These are phyloP conservation scores for Xylaria venustula DNA, from an alignment of 495 filamentous ascomycete species.

Conservation along the genomic window DNA sequence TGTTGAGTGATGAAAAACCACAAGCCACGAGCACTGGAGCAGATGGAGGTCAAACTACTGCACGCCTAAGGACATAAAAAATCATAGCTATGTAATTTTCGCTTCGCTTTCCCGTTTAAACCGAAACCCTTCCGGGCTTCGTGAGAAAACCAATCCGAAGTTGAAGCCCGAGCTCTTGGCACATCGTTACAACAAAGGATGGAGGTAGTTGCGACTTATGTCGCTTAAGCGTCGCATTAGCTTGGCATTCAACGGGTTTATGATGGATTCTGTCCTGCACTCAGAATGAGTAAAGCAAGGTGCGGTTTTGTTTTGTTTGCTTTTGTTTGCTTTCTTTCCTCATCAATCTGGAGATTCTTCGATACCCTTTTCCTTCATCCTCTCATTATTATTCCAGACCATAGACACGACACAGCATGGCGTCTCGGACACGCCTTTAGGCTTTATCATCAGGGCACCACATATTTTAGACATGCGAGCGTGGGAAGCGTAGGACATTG, in stretches of 20 bases:
- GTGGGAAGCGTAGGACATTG: not conserved
- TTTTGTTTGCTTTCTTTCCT: not conserved
- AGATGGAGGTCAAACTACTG: slow-evolving; percentile 38
- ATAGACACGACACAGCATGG: not conserved
- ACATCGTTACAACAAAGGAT: no score
- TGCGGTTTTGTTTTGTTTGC: not conserved
- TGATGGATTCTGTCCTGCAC: not conserved
- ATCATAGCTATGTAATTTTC: not conserved
- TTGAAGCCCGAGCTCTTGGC: no score
- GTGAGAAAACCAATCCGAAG: no score
- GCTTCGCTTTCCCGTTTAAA: not conserved
- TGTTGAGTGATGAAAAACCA: slow-evolving; percentile 46
- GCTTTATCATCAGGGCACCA: not conserved
- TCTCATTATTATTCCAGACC: not conserved
- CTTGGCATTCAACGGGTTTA: not conserved
- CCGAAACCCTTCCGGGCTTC: no score
- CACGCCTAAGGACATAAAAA: slow-evolving; percentile 41
- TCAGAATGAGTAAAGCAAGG: not conserved
- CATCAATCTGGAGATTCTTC: not conserved
- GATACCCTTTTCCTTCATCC: slow-evolving; percentile 5
- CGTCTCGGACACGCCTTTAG: not conserved
- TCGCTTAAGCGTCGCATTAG: not conserved
- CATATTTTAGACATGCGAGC: not conserved
- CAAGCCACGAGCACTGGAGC: slow-evolving; percentile 36
- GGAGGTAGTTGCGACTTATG: no score